Evolutionary conservation across 352 stramenopile species (phyloP), one percentile per base, ranked within the genome.

Genomic region (Phytophthora fragariaefolia): DNA sequence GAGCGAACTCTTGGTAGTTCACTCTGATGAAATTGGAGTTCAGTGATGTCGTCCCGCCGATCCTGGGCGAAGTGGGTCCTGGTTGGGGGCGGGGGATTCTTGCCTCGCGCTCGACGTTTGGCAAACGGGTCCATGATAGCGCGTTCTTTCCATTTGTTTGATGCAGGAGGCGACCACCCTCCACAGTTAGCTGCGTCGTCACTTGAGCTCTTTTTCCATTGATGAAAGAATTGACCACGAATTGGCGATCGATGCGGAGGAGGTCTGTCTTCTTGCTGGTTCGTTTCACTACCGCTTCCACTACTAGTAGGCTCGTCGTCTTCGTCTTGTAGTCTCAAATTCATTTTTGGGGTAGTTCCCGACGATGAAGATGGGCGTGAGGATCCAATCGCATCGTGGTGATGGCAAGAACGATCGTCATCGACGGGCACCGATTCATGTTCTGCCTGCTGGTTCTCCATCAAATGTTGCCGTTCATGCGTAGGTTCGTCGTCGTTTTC

Each of bases 81-180:
- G 3, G 18, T 6, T 27, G 42, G 36, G 4, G 63, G 36, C 12
- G 60, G 66, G 1, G 56, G 15, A 36, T 40, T 51, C 22, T 45
- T 77, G 12, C 32, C 18, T 45, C 48, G 26, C 1, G 47, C 13
- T 56, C 81, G 80, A 10, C 76, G 69, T 59, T 87, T 90, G 30
- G 82, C 84, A 58, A 92, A 92, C 17, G 84, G 84, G 66, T 92
- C 87, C 18, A 85, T 63, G 12, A 92, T 65, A 10, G 84, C 84
- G 1, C 84, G 77, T n/a, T 76, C 75, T 64, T 87, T 90, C 84
- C 84, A 92, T 53, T 92, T 92, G 68, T 92, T 92, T 13, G 62
- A 71, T 5, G 55, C 13, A 20, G 54, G 48, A n/a, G 67, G 62
- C 2, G 67, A 64, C 67, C 67, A 74, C 10, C 42, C n/a, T 48